Percentiles rank a stretch among this genome's conserved stretches.
These are phyloP conservation scores for Nannochloropsis gaditana DNA, from an alignment of 108 stramenopile genomes.

Conservation along the genomic window DNA sequence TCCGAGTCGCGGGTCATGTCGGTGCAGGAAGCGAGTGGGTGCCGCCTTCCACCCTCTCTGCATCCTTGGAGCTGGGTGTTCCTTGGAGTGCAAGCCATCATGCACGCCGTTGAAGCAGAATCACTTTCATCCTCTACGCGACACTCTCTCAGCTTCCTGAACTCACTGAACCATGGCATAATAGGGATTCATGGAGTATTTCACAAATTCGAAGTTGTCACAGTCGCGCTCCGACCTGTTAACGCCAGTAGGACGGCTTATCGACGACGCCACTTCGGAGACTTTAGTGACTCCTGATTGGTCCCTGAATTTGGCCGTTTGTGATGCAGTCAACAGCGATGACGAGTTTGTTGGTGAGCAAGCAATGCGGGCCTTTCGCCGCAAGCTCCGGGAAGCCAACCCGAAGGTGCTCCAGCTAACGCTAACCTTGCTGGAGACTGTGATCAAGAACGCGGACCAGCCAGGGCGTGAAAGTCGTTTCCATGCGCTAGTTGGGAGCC, in stretches of 20 bases:
- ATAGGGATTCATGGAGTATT: not conserved
- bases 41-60: too few species aligned
- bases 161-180: not conserved
- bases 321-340: constrained; percentile 26
- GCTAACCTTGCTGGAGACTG: not conserved
- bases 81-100: too few species aligned
- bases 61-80: too few species aligned
- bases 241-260: constrained; percentile 28
- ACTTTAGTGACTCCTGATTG: constrained; percentile 32
- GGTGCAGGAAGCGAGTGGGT: too few species aligned
- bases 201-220: not conserved
- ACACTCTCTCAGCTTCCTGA: not conserved
- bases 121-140: not conserved
- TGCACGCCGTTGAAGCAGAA: too few species aligned
- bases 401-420: not conserved
- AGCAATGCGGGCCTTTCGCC: not conserved
- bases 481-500: not conserved
- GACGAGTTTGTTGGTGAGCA: not conserved
- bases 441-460: constrained; percentile 18
- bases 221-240: constrained; percentile 17
- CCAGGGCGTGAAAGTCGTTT: not conserved
- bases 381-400: constrained; percentile 25
- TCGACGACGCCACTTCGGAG: constrained; percentile 27
- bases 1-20: not conserved
- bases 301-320: constrained; percentile 32